Evolutionary conservation across 2,329 filamentous ascomycete species (phyloP).

Genomic region (Xylaria sp.): DNA sequence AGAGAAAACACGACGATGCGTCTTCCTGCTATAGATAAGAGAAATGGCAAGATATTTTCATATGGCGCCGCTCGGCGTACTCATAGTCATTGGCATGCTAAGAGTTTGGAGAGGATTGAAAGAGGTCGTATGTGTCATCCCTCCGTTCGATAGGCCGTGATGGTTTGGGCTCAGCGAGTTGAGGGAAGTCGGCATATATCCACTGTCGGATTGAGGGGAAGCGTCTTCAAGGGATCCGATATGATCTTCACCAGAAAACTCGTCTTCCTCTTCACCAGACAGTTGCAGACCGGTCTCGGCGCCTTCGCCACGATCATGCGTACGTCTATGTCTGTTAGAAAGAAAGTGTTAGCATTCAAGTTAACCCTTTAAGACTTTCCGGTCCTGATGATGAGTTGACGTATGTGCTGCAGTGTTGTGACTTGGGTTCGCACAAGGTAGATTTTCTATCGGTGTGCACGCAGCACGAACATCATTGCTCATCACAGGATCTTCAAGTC

Average conservation of each 20-base stretch:
- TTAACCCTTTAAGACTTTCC: constrained; percentile 39
- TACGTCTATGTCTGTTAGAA: constrained; percentile 81
- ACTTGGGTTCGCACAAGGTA: constrained; percentile 45
- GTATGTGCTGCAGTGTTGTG: constrained; percentile 53
- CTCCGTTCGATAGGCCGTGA: constrained; percentile 45
- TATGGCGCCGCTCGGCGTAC: constrained; percentile 61
- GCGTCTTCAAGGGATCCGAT: constrained; percentile 83
- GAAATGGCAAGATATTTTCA: constrained; percentile 39
- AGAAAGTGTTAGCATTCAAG: constrained; percentile 51
- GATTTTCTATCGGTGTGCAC: constrained; percentile 47
- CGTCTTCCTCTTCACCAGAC: constrained; percentile 87
- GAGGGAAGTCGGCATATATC: constrained; percentile 67
- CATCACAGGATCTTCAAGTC: constrained; percentile 54
- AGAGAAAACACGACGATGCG: constrained; percentile 42
- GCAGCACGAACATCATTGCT: constrained; percentile 54
- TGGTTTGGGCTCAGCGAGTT: constrained; percentile 55
- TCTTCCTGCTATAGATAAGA: constrained; percentile 39
- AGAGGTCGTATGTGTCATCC: constrained; percentile 52
- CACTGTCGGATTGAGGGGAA: constrained; percentile 76
- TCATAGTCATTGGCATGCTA: constrained; percentile 73
- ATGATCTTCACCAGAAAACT: constrained; percentile 83
- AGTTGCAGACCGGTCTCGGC: constrained; percentile 68
- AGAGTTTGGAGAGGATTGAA: constrained; percentile 71
- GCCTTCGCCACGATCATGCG: constrained; percentile 73
- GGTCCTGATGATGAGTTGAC: constrained; percentile 49